Evolutionary conservation across 2,329 filamentous ascomycete species (phyloP).

Genomic region (Aspergillus novofumigatus): DNA sequence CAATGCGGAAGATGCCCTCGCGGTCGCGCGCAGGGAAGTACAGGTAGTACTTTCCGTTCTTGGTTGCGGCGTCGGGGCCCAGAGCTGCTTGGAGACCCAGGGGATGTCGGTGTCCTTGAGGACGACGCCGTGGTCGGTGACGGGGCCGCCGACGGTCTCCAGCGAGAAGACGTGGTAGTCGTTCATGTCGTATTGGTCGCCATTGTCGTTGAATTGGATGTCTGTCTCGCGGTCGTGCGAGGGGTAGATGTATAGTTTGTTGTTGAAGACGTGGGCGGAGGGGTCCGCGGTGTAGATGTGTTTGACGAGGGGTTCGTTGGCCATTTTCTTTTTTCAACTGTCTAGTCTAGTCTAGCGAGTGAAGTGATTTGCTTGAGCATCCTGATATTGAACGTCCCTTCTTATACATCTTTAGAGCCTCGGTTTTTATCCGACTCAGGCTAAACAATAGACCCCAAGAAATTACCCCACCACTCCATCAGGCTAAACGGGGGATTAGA

Average conservation of each 20-base stretch:
- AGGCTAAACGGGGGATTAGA: not conserved
- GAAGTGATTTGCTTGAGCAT: not conserved
- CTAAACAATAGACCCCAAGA: not conserved
- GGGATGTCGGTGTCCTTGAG: constrained; percentile 63
- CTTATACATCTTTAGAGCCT: not conserved
- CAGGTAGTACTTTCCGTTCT: constrained; percentile 68
- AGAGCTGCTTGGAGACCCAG: constrained; percentile 75
- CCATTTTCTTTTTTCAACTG: constrained; percentile 5
- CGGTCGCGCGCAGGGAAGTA: constrained; percentile 74
- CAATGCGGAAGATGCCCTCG: constrained; percentile 67
- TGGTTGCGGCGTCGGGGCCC: constrained; percentile 70
- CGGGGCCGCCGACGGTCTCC: constrained; percentile 52
- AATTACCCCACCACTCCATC: not conserved
- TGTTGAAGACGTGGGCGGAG: constrained; percentile 74
- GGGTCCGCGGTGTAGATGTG: constrained; percentile 76
- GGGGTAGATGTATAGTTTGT: constrained; percentile 72
- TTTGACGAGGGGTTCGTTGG: constrained; percentile 59
- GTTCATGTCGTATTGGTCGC: constrained; percentile 78
- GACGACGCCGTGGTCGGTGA: constrained; percentile 69
- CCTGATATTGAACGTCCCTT: not conserved
- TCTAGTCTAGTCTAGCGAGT: not conserved
- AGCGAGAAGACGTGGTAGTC: constrained; percentile 77
- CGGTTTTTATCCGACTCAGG: not conserved
- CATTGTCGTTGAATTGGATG: constrained; percentile 76
- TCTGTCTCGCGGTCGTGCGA: constrained; percentile 74